phyloP scores from a whole-genome alignment of 345 rosid species.

The Corchorus olitorius region DNA sequence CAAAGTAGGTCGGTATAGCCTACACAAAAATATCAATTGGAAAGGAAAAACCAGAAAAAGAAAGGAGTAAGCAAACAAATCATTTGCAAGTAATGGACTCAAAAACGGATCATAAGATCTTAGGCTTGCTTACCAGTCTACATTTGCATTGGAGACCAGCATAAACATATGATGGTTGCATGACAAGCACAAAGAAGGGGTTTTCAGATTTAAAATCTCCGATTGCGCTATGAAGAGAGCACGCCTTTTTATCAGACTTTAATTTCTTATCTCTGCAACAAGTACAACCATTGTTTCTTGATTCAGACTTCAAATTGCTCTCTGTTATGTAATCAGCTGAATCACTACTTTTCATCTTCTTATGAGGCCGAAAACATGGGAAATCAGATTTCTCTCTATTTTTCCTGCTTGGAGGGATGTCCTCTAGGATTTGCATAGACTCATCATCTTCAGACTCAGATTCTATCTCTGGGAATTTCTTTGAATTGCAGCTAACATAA shows the following conservation, averaged over 20 bases:
- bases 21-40: neutral
- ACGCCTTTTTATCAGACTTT: neutral
- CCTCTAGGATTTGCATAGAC: neutral
- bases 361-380: constrained; percentile 11
- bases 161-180: constrained; percentile 22
- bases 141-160: too few species aligned
- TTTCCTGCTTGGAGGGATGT: neutral
- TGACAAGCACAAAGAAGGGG: constrained; percentile 20
- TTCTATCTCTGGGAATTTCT: neutral
- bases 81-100: neutral
- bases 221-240: neutral
- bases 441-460: neutral
- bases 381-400: neutral
- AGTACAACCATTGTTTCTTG: too few species aligned
- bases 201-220: constrained; percentile 14
- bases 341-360: constrained; percentile 13
- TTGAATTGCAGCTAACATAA: neutral
- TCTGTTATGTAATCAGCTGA: neutral
- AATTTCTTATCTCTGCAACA: too few species aligned
- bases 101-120: neutral
- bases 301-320: neutral
- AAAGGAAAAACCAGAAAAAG: neutral
- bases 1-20: constrained; percentile 17
- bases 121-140: constrained; percentile 6
- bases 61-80: neutral